Base-by-base conservation (phyloP, 805 yeast genomes). In the Kluyveromyces nonfermentans region DNA sequence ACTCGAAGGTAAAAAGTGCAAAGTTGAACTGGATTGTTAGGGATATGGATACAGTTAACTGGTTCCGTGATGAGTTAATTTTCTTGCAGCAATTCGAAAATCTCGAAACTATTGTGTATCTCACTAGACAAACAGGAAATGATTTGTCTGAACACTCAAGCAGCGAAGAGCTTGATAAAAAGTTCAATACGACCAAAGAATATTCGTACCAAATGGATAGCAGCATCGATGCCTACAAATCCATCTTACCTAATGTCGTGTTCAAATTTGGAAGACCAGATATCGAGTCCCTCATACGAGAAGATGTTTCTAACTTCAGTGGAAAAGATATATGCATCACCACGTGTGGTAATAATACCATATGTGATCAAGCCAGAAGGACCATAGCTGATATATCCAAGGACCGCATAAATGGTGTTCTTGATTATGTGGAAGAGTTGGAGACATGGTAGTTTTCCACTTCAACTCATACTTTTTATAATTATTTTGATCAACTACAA, bases 361-460 rank as follows among this genome's bases (percentile, higher is more conserved):
- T 78, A 67, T 79, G 75, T 36, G 83, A 78, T 54, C 71, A 68
- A 34, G 53, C 76, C 16, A 67, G 84, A 55, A 62, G 64, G 44
- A 48, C 64, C 9, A 72, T 76, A 12, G 62, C 62, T 12, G 55
- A 65, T 19, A 60, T 65, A 46, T 51, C 54, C 15, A 59, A 54
- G 15, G 54, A 58, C 19, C 46, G 59, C 9, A 50, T 47, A 40
- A 58, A 55, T 2, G 67, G 71, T 42, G 63, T 79, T 49, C 66
- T 79, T n/a, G 83, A 77, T 42, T 66, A 72, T 47, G 68, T 64
- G 50, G 84, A 78, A 56, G 78, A 77, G 52, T 59, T 78, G 39
- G 82, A 79, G 60, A 71, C 70, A 14, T 78, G 84, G 85, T 71
- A 42, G 36, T 14, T 25, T 9, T 8, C 30, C 3, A 2, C 9